phyloP scores from a whole-genome alignment of 257 asterid species.

The Petunia axillaris region DNA sequence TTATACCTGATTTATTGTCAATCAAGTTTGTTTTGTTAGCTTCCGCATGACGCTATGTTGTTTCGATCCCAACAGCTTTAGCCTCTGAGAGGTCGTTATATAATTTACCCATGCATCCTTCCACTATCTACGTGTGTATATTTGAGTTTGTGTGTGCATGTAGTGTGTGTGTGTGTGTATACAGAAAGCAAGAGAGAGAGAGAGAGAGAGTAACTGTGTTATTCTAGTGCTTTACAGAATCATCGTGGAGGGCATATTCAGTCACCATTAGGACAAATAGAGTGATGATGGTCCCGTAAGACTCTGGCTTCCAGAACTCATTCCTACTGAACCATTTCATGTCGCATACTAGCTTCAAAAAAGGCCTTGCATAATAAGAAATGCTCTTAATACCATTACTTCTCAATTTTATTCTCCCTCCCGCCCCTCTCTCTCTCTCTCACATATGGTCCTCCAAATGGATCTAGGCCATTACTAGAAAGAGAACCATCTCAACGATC shows the following conservation, averaged over 20 bases:
- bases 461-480: conserved; percentile 2
- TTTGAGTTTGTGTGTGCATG: too few species aligned
- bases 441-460: not conserved
- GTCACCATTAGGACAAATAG: not conserved
- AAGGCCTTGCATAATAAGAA: not conserved
- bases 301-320: not conserved
- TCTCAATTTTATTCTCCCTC: not conserved
- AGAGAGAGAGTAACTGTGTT: not conserved
- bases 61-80: not conserved
- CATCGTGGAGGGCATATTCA: not conserved
- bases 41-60: too few species aligned
- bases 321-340: not conserved
- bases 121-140: not conserved
- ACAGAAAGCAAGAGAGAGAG: not conserved
- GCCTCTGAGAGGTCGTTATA: conserved; percentile 1
- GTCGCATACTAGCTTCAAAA: not conserved
- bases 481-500: conserved; percentile 17
- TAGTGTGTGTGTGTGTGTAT: too few species aligned
- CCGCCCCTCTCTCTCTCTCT: not conserved
- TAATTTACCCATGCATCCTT: not conserved
- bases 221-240: not conserved
- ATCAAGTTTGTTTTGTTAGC: too few species aligned
- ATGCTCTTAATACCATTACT: not conserved
- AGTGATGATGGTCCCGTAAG: not conserved
- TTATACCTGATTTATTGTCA: too few species aligned